These are phyloP conservation scores for Mycena venus DNA, from an alignment of 768 basidiomycete genomes.

Conservation along the genomic window DNA sequence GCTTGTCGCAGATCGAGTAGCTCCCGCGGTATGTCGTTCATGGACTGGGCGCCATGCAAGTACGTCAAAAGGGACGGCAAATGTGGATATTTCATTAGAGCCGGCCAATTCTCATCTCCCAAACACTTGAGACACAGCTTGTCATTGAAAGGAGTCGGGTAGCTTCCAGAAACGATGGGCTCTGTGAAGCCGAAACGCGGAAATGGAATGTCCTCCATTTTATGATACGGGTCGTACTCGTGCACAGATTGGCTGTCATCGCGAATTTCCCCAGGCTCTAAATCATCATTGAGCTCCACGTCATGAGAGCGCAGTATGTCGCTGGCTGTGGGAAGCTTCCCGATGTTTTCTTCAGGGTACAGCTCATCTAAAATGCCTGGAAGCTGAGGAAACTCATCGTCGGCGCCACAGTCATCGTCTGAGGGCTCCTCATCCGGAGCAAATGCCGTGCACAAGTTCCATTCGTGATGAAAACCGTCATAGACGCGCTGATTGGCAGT, in stretches of 20 bases:
- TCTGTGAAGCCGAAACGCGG: neutral
- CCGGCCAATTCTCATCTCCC: neutral
- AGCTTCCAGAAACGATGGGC: neutral
- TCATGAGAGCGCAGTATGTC: neutral
- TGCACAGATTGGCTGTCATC: neutral
- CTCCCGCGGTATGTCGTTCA: neutral
- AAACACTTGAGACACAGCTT: neutral
- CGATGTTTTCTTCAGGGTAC: neutral
- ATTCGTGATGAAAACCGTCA: conserved; percentile 3
- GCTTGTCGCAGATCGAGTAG: conserved; percentile 2
- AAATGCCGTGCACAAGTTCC: conserved; percentile 6
- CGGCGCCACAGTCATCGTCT: neutral
- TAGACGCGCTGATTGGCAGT: conserved; percentile 7
- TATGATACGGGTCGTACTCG: neutral
- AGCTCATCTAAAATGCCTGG: neutral
- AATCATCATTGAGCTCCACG: neutral
- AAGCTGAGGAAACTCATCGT: neutral
- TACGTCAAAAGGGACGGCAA: neutral
- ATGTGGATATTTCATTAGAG: neutral
- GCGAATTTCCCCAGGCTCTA: neutral
- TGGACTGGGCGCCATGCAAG: neutral
- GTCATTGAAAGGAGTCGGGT: neutral
- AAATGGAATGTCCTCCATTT: neutral
- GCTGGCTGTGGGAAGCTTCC: neutral
- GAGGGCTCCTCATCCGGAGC: neutral